phyloP scores from a whole-genome alignment of 78 protist species.

The slime mould (Dictyostelium discoideum) region dicty_2.7 NC_007089.4:5894501-5895000 shows the following conservation, averaged over 20 bases:
- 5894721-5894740: background rate
- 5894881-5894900: constrained; percentile 9
- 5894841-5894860: constrained; percentile 11
- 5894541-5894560: background rate
- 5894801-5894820: background rate
- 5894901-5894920: background rate
- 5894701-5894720: background rate
- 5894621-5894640: background rate
- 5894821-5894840: background rate
- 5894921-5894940: background rate
- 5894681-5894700: background rate
- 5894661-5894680: background rate
- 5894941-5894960: background rate
- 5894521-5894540: background rate
- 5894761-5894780: too few relatives aligned
- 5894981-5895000: background rate
- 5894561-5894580: background rate
- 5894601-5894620: background rate
- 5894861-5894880: background rate
- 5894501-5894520: constrained; percentile 1
- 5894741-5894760: background rate
- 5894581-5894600: background rate
- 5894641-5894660: constrained; percentile 4
- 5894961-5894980: background rate
- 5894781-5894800: too few relatives aligned